Percentiles rank a stretch among this genome's conserved stretches.
phyloP scores from a whole-genome alignment of 1,284 basidiomycete species.

The Lentinus polychrous region DNA sequence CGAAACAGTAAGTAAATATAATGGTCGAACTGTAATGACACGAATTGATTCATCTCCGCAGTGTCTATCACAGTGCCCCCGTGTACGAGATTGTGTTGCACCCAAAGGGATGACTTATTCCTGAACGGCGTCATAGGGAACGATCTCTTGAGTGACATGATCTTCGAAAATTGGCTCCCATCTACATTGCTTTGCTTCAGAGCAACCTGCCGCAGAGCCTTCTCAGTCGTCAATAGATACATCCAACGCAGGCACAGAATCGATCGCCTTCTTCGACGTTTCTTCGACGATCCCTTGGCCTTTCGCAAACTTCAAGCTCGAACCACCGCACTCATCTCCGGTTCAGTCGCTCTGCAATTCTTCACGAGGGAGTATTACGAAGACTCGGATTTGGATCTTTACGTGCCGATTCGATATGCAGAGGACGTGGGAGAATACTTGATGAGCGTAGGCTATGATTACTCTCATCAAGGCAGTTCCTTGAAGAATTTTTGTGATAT shows the following conservation, averaged over 20 bases:
- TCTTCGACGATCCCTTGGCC: slow-evolving; percentile 17
- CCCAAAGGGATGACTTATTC: neutral
- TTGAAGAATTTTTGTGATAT: neutral
- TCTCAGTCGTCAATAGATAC: slow-evolving; percentile 7
- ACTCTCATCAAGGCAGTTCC: slow-evolving; percentile 6
- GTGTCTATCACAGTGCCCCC: neutral
- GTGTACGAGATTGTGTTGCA: neutral
- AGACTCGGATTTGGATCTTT: slow-evolving; percentile 32
- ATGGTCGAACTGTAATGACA: too few species aligned
- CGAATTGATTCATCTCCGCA: too few species aligned
- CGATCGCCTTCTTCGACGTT: slow-evolving; percentile 20
- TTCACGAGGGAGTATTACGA: slow-evolving; percentile 26
- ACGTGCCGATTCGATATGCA: slow-evolving; percentile 18
- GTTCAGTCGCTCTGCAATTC: slow-evolving; percentile 34
- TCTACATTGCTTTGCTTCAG: slow-evolving; percentile 8
- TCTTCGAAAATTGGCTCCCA: slow-evolving; percentile 12
- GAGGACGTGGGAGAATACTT: slow-evolving; percentile 14
- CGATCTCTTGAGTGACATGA: slow-evolving; percentile 17
- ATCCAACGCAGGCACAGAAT: slow-evolving; percentile 13
- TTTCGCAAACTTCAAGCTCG: slow-evolving; percentile 28
- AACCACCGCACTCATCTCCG: slow-evolving; percentile 31
- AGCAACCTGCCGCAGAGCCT: slow-evolving; percentile 2
- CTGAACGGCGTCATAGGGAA: slow-evolving; percentile 2
- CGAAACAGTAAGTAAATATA: too few species aligned
- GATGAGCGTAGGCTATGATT: slow-evolving; percentile 14